phyloP scores from a whole-genome alignment of 148 eudicot genomes.

The Mesembryanthemum crystallinum region DNA sequence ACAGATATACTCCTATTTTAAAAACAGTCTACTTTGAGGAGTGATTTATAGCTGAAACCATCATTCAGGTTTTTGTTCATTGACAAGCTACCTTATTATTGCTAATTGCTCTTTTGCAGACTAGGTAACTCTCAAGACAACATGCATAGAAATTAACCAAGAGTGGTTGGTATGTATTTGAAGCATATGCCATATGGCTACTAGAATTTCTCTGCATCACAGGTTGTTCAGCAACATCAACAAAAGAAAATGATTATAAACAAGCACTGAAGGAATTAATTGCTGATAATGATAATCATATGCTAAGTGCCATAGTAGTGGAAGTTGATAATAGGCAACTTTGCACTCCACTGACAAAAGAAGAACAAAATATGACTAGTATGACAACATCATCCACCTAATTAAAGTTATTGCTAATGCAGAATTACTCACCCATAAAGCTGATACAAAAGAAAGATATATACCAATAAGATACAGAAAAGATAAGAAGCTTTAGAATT shows the following conservation, averaged over 20 bases:
- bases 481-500: not conserved
- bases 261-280: constrained; percentile 4
- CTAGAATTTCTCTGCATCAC: not conserved
- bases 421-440: not conserved
- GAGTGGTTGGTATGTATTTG: not conserved
- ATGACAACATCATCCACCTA: not conserved
- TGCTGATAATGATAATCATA: not conserved
- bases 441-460: not conserved
- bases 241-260: not conserved
- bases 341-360: constrained; percentile 15
- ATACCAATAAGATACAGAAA: not conserved
- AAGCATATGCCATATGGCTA: not conserved
- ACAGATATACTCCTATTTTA: too few species aligned
- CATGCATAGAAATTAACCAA: not conserved
- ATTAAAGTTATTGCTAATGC: not conserved
- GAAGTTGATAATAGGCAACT: constrained; percentile 1
- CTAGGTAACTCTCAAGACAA: not conserved
- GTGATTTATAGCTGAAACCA: too few species aligned
- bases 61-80: too few species aligned
- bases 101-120: not conserved
- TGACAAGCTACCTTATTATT: too few species aligned
- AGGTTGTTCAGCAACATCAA: not conserved
- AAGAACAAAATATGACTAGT: not conserved
- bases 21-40: too few species aligned
- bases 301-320: constrained; percentile 6